A percentile compares a stretch with the other conserved stretches of the same genome.
These are phyloP conservation scores for Phaeosphaeria sp. DNA, from an alignment of 2,329 filamentous ascomycete genomes.

Conservation along the genomic window DNA sequence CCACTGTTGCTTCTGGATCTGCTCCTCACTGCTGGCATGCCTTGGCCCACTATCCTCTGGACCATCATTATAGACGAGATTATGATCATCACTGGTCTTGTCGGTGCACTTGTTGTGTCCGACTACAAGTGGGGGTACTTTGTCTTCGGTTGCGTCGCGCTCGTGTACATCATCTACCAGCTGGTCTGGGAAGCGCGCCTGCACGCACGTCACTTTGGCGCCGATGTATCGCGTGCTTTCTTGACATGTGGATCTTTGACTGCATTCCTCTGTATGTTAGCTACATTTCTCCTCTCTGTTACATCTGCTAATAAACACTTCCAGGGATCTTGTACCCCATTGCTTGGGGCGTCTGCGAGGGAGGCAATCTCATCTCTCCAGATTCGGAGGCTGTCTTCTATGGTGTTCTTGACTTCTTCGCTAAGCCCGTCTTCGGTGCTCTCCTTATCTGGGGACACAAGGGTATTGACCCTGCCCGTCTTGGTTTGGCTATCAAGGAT, in stretches of 20 bases:
- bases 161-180: constrained; percentile 67
- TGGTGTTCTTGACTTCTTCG: constrained; percentile 68
- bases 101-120: constrained; percentile 68
- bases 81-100: constrained; percentile 71
- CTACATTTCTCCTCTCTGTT: neutral
- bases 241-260: constrained; percentile 64
- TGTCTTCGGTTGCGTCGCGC: constrained; percentile 57
- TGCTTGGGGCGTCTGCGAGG: constrained; percentile 68
- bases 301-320: neutral
- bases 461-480: constrained; percentile 63
- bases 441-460: constrained; percentile 68
- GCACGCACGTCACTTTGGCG: constrained; percentile 63
- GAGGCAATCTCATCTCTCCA: constrained; percentile 69
- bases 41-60: constrained; percentile 68
- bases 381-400: constrained; percentile 74
- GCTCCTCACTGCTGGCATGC: constrained; percentile 68
- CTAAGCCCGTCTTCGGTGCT: constrained; percentile 69
- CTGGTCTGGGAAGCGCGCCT: constrained; percentile 63
- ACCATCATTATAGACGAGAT: constrained; percentile 68
- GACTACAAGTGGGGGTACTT: constrained; percentile 75
- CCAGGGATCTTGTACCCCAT: constrained; percentile 64
- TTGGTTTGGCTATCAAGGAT: constrained; percentile 61
- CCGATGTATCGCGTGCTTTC: constrained; percentile 61
- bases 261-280: constrained; percentile 59
- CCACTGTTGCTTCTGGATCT: constrained; percentile 68